Evolutionary conservation across 2,329 filamentous ascomycete species (phyloP).

Genomic region (Helotiales sp.): DNA sequence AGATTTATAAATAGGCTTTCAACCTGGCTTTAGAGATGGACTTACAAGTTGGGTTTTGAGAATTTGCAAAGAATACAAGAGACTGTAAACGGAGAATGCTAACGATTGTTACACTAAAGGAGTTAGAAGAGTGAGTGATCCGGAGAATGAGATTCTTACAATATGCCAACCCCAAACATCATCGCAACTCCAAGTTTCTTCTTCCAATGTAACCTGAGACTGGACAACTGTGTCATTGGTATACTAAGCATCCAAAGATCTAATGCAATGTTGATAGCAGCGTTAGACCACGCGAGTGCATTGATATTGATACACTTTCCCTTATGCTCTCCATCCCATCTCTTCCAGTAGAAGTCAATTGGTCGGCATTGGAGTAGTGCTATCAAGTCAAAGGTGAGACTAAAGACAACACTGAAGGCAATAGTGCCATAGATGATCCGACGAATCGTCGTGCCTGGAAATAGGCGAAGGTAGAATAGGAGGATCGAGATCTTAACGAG

Average conservation of each 20-base stretch:
- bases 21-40: no score
- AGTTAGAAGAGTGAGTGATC: neutral
- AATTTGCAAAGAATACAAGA: conserved; percentile 24
- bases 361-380: conserved; percentile 53
- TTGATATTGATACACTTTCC: conserved; percentile 53
- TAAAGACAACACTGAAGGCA: conserved; percentile 40
- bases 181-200: conserved; percentile 50
- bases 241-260: conserved; percentile 54
- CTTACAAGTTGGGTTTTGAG: conserved; percentile 24
- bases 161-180: conserved; percentile 45
- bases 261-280: conserved; percentile 51
- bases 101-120: conserved; percentile 27
- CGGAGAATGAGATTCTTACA: conserved; percentile 1
- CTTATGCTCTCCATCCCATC: conserved; percentile 48
- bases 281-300: conserved; percentile 50
- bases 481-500: conserved; percentile 53
- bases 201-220: conserved; percentile 45
- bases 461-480: conserved; percentile 56
- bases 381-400: conserved; percentile 36
- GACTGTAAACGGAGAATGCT: conserved; percentile 29
- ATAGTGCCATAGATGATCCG: conserved; percentile 45
- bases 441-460: conserved; percentile 42
- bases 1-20: neutral
- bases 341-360: conserved; percentile 51
- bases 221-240: conserved; percentile 46